phyloP scores from a whole-genome alignment of 306 rosid genomes.

The Alnus rubra region DNA sequence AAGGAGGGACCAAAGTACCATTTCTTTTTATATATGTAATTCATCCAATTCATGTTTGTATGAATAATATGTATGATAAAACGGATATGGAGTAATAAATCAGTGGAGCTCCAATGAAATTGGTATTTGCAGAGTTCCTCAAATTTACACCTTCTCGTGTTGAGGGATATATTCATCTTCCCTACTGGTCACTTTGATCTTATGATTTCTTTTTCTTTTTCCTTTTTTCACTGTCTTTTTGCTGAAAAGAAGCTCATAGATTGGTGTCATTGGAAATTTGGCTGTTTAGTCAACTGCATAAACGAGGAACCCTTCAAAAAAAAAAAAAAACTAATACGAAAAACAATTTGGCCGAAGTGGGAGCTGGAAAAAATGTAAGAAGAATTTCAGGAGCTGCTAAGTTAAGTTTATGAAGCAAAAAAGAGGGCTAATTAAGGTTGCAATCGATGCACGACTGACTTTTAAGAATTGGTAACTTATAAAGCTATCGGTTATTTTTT shows the following conservation, averaged over 20 bases:
- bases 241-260: not conserved
- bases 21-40: not conserved
- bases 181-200: not conserved
- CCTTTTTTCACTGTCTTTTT: not conserved
- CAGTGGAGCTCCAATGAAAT: not conserved
- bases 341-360: not conserved
- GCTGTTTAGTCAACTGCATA: not conserved
- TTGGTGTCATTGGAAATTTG: not conserved
- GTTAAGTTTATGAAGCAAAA: not conserved
- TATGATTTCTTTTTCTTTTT: not conserved
- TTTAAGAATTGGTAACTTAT: not conserved
- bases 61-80: not conserved
- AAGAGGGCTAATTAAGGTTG: not conserved
- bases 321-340: not conserved
- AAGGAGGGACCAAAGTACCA: not conserved
- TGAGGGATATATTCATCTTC: not conserved
- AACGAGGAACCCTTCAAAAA: not conserved
- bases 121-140: not conserved
- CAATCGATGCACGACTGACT: not conserved
- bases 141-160: not conserved
- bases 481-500: not conserved
- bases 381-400: not conserved
- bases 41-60: not conserved
- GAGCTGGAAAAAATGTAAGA: not conserved
- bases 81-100: not conserved